Evolutionary conservation across 129 eudicot genomes (phyloP).

Genomic region (Pulicaria dysenterica): DNA sequence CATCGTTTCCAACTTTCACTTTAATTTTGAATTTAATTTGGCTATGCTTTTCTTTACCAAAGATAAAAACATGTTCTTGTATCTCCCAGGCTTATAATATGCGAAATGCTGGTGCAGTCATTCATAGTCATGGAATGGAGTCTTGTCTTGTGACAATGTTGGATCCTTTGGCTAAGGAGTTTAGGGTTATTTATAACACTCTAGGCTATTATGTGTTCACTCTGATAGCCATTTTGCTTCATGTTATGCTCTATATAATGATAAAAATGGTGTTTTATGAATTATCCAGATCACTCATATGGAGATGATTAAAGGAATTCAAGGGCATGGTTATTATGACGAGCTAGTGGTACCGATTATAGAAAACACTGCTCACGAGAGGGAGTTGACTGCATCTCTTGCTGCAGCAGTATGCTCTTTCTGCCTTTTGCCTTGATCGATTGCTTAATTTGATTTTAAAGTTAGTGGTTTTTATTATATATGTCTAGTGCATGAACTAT

Average conservation of each 20-base stretch:
- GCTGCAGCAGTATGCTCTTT: conserved; percentile 79
- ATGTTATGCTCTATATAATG: not conserved
- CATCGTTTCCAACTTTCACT: not conserved
- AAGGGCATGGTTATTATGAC: conserved; percentile 97
- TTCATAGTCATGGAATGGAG: conserved; percentile 99
- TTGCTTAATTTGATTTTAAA: conserved; percentile 1
- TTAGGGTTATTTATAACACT: conserved; percentile 49
- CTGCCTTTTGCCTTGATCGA: not conserved
- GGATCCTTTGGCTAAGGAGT: conserved; percentile 85
- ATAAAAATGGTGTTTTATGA: conserved; percentile 7
- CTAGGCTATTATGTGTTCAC: not conserved
- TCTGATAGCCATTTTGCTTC: not conserved
- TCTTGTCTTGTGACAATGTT: conserved; percentile 93
- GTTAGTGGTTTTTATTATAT: not conserved
- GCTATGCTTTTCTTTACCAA: not conserved
- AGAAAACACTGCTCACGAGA: conserved; percentile 92
- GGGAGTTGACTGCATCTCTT: conserved; percentile 92
- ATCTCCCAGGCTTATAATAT: conserved; percentile 72
- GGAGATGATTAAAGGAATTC: conserved; percentile 99
- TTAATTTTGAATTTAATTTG: not conserved
- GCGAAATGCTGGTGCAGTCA: conserved; percentile 99
- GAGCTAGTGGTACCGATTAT: conserved; percentile 96
- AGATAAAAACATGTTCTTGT: not conserved
- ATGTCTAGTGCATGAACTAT: conserved; percentile 13
- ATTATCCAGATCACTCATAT: conserved; percentile 80